A percentile compares a stretch with the other conserved stretches of the same genome.
Conservation (phyloP, 2,329 filamentous ascomycete species). For the Paraphoma chrysanthemicola region DNA sequence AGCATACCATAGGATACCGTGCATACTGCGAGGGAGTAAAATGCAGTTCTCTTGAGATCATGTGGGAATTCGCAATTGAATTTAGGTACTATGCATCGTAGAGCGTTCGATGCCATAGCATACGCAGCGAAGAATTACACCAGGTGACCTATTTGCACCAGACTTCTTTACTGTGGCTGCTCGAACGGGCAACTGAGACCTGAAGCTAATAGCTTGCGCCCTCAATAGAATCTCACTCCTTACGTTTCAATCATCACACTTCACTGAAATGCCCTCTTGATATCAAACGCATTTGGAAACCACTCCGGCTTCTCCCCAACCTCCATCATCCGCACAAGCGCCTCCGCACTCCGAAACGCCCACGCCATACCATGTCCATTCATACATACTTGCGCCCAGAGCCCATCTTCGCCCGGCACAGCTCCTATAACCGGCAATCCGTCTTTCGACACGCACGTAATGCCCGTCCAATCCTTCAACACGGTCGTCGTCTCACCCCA, state of each 20-base stretch:
- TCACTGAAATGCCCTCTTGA: not conserved
- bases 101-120: too few relatives aligned
- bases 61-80: too few relatives aligned
- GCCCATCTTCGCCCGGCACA: not conserved
- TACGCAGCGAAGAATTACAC: too few relatives aligned
- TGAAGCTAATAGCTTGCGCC: too few relatives aligned
- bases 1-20: too few relatives aligned
- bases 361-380: constrained; percentile 1
- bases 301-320: constrained; percentile 7
- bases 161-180: too few relatives aligned
- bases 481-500: not conserved
- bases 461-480: not conserved
- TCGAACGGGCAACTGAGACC: too few relatives aligned
- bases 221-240: too few relatives aligned
- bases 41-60: too few relatives aligned
- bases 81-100: too few relatives aligned
- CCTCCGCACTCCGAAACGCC: constrained; percentile 10
- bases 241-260: not conserved
- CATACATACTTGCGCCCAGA: not conserved
- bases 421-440: not conserved
- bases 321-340: constrained; percentile 11
- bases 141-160: too few relatives aligned
- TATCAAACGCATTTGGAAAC: constrained; percentile 8
- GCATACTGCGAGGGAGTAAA: too few relatives aligned
- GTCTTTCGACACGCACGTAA: not conserved